Conservation (phyloP, 176 grass and related monocot species). For the Phoenix dactylifera region DNA sequence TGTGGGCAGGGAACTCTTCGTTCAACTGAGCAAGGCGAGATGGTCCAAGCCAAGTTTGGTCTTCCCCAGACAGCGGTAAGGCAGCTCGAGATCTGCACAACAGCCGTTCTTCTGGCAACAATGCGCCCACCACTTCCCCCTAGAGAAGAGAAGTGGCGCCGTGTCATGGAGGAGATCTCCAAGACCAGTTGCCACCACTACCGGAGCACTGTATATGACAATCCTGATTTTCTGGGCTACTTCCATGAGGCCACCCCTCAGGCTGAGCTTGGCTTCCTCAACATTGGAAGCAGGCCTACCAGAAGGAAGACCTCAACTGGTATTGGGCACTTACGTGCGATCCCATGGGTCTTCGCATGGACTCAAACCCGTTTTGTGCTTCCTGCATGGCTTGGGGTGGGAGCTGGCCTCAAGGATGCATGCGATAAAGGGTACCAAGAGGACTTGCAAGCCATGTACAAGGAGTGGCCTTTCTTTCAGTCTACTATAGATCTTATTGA, state of each 20-base stretch:
- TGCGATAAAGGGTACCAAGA: slow-evolving; percentile 44
- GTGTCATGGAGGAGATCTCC: slow-evolving; percentile 83
- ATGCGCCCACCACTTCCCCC: slow-evolving; percentile 62
- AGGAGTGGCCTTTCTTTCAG: slow-evolving; percentile 90
- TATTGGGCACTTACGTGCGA: slow-evolving; percentile 66
- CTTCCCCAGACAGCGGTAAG: slow-evolving; percentile 70
- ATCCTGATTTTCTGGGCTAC: slow-evolving; percentile 81
- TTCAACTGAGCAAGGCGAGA: slow-evolving; percentile 95
- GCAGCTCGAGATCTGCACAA: slow-evolving; percentile 89
- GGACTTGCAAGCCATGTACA: slow-evolving; percentile 69
- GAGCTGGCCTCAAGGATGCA: slow-evolving; percentile 51
- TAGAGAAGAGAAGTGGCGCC: slow-evolving; percentile 43
- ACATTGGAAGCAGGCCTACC: slow-evolving; percentile 73
- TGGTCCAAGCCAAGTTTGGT: slow-evolving; percentile 96
- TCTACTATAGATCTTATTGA: slow-evolving; percentile 85
- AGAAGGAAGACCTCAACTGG: slow-evolving; percentile 40
- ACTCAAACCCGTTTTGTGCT: slow-evolving; percentile 88
- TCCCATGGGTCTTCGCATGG: slow-evolving; percentile 96
- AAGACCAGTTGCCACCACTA: slow-evolving; percentile 62
- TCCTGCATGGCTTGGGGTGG: slow-evolving; percentile 77
- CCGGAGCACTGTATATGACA: slow-evolving; percentile 66
- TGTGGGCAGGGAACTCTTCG: slow-evolving; percentile 50
- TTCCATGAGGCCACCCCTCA: slow-evolving; percentile 92
- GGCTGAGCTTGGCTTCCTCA: slow-evolving; percentile 64
- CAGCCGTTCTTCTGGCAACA: slow-evolving; percentile 75